Evolutionary conservation across 495 filamentous ascomycete genomes (phyloP).

Genomic region (Lasiosphaeriaceae sp.): DNA sequence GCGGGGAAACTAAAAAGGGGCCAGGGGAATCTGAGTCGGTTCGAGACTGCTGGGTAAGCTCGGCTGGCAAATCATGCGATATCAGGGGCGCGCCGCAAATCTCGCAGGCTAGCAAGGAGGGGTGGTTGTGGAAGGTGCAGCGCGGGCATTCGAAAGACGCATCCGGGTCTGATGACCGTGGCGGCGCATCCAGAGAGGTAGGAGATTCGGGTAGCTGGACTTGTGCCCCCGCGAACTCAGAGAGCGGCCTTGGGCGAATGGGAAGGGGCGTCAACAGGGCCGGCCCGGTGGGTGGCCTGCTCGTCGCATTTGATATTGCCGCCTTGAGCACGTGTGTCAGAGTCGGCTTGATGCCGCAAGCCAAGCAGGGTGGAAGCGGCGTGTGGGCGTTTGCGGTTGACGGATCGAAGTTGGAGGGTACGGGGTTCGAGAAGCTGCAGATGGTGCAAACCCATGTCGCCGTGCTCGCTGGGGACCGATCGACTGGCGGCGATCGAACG

Average conservation of each 20-base stretch:
- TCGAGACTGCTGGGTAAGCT: constrained; percentile 39
- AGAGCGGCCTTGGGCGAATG: constrained; percentile 17
- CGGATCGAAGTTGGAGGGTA: constrained; percentile 89
- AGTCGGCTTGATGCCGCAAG: constrained; percentile 91
- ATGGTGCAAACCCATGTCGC: constrained; percentile 98
- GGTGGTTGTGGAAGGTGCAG: constrained; percentile 93
- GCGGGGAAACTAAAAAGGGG: constrained; percentile 48
- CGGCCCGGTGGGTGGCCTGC: constrained; percentile 36
- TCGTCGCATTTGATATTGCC: constrained; percentile 64
- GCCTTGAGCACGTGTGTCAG: constrained; percentile 79
- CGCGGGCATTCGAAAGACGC: constrained; percentile 69
- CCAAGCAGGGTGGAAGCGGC: constrained; percentile 78
- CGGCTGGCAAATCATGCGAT: constrained; percentile 48
- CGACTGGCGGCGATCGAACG: constrained; percentile 44
- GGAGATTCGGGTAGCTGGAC: not conserved
- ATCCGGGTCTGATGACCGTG: constrained; percentile 25
- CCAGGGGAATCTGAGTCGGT: constrained; percentile 69
- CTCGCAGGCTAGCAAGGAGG: constrained; percentile 80
- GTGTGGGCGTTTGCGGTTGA: constrained; percentile 69
- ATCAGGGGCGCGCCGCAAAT: constrained; percentile 81
- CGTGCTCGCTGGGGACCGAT: constrained; percentile 46
- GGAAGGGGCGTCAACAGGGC: constrained; percentile 27
- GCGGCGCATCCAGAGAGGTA: not conserved
- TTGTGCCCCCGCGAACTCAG: constrained; percentile 12
- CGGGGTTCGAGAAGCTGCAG: constrained; percentile 93